Conservation (phyloP, 495 filamentous ascomycete species). For the Tuber aestivum region DNA sequence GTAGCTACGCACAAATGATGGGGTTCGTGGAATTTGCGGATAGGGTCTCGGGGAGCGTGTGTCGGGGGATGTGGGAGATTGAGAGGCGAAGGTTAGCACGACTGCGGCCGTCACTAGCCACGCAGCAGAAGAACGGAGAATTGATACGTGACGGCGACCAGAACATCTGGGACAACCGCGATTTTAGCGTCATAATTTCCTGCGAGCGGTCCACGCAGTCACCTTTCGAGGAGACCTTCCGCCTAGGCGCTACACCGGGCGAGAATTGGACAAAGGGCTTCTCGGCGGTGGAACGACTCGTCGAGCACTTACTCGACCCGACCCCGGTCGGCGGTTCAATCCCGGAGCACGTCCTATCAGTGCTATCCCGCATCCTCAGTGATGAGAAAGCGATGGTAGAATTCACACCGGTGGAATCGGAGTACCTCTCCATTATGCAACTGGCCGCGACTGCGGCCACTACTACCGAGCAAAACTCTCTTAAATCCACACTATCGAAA, state of each 20-base stretch:
- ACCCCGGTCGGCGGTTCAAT: conserved; percentile 10
- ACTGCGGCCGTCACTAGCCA: conserved; percentile 22
- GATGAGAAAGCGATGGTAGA: conserved; percentile 11
- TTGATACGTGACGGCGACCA: conserved; percentile 12
- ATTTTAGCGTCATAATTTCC: conserved; percentile 41
- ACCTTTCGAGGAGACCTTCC: conserved; percentile 37
- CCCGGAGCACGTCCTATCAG: background rate
- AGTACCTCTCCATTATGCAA: conserved; percentile 10
- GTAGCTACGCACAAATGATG: conserved; percentile 44
- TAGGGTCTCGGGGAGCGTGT: conserved; percentile 40
- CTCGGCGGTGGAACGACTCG: conserved; percentile 29
- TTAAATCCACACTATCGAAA: conserved; percentile 21
- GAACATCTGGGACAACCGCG: conserved; percentile 42
- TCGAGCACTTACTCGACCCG: conserved; percentile 15
- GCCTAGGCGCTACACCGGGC: conserved; percentile 34
- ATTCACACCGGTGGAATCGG: conserved; percentile 17
- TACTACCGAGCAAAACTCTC: conserved; percentile 12
- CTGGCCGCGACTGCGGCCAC: conserved; percentile 17
- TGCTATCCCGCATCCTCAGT: conserved; percentile 11
- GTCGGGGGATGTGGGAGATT: conserved; percentile 41
- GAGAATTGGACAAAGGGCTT: conserved; percentile 39
- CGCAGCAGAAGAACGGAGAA: conserved; percentile 11
- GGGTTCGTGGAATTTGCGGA: conserved; percentile 43
- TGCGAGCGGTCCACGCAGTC: conserved; percentile 30
- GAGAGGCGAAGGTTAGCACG: conserved; percentile 41